Base-by-base conservation (phyloP, 371 early-diverging fungal species). In the Synchytrium microbalum region DNA sequence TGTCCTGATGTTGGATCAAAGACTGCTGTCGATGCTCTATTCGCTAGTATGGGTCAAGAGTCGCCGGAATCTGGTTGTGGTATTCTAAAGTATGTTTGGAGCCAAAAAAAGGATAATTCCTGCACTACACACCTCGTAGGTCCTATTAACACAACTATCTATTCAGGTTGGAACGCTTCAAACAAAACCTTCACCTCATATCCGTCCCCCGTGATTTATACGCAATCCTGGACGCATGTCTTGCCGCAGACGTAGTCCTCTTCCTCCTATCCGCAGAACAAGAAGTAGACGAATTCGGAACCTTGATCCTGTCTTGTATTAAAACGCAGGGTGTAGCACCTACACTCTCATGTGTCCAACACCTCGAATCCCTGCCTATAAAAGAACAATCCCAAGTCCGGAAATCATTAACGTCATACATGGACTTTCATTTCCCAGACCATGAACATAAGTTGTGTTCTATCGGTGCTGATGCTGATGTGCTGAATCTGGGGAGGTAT, bases 201-300 rank as follows among this genome's bases (percentile, higher is more conserved):
- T 85, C 86, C 13, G 64, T 83, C 2, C 38, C 65, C 16, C 75
- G 84, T 29, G 66, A 78, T 32, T 62, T 86, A 30, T 70, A 88
- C 57, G 88, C 87, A 59, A 86, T 94, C 53, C 69, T 97, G 70
- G 94, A 96, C 75, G 90, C 88, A 1, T 85, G 87, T 73, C 91
- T 90, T 72, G 89, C 92, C 0, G 91, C 93, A 46, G 98, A 97
- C 75, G 89, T 88, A 69, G 84, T 90, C 65, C 67, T 97, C 46
- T 84, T 93, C 63, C 74, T 92, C 13, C 69, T 96, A 73, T 92
- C 92, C 3, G 91, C 93, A 2, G 81, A 85, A n/a, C 88, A 82
- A 5, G 95, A 96, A 70, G 96, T 97, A 2, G 98, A 96, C 73
- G 78, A 79, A 58, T 91, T 92, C 75, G 98, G 98, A 56, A 87